phyloP scores from a whole-genome alignment of 495 filamentous ascomycete species.

The Aspergillus sclerotiicarbonarius region DNA sequence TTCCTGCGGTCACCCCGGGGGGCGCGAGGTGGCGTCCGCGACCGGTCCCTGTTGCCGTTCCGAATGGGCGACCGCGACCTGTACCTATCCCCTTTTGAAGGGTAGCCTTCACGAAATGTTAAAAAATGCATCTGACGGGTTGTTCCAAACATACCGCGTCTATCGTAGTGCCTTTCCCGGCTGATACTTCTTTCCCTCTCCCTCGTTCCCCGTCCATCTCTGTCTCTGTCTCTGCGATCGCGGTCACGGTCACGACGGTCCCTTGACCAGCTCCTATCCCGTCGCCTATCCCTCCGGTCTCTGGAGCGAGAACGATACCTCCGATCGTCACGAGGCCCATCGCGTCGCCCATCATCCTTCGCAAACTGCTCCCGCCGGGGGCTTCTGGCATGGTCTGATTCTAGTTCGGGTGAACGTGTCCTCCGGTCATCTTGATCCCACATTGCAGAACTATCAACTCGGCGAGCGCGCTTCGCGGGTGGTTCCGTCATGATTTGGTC shows the following conservation, averaged over 20 bases:
- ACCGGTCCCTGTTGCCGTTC: constrained; percentile 37
- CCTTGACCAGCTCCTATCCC: constrained; percentile 45
- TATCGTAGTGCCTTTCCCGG: constrained; percentile 43
- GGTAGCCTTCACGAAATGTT: constrained; percentile 22
- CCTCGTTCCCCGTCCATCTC: constrained; percentile 36
- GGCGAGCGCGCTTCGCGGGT: constrained; percentile 53
- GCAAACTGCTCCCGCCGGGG: constrained; percentile 30
- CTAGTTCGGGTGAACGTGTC: constrained; percentile 27
- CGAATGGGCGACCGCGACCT: constrained; percentile 46
- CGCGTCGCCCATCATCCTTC: constrained; percentile 32
- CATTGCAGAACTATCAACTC: constrained; percentile 52
- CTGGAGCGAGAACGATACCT: constrained; percentile 44
- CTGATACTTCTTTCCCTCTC: constrained; percentile 47
- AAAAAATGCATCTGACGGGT: constrained; percentile 7
- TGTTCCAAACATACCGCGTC: constrained; percentile 34
- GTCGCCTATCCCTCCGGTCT: constrained; percentile 41
- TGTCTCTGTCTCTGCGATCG: constrained; percentile 39
- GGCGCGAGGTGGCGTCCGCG: constrained; percentile 38
- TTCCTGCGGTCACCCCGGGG: constrained; percentile 31
- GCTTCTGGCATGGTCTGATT: constrained; percentile 36
- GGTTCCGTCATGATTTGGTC: constrained; percentile 49
- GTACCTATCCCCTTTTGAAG: constrained; percentile 37
- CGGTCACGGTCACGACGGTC: constrained; percentile 42
- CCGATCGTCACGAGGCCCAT: constrained; percentile 33
- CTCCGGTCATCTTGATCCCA: constrained; percentile 48